Conservation (phyloP, 441 rosid species). For the Rhodomyrtus psidioides region DNA sequence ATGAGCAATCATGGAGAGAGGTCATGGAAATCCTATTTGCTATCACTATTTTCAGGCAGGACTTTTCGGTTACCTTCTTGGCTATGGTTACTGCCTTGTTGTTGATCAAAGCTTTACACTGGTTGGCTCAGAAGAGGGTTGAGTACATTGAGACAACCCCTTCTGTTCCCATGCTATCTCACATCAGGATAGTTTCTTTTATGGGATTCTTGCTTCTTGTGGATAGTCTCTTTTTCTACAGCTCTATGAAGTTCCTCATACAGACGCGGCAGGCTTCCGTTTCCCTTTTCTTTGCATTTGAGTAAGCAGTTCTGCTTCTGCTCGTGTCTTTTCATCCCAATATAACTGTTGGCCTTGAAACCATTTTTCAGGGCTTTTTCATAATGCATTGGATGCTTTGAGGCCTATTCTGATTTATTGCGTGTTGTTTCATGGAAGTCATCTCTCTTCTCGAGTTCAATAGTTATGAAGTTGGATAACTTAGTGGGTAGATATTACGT, state of each 20-base stretch:
- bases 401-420: not conserved
- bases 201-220: constrained; percentile 75
- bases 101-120: constrained; percentile 81
- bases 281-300: constrained; percentile 91
- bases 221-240: constrained; percentile 69
- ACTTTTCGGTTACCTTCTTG: constrained; percentile 75
- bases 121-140: constrained; percentile 95
- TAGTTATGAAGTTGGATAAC: not conserved
- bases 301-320: constrained; percentile 44
- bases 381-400: not conserved
- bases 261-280: constrained; percentile 81
- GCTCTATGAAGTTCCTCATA: constrained; percentile 52
- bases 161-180: constrained; percentile 65
- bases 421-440: not conserved
- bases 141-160: constrained; percentile 97
- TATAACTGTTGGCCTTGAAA: not conserved
- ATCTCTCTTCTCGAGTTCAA: not conserved
- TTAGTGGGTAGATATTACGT: not conserved
- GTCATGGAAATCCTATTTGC: constrained; percentile 97
- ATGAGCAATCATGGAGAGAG: constrained; percentile 96
- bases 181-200: constrained; percentile 79
- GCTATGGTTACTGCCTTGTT: constrained; percentile 74
- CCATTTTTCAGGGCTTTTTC: not conserved
- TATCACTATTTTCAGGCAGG: constrained; percentile 88
- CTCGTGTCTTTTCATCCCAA: not conserved